Evolutionary conservation across 257 asterid species (phyloP).

Genomic region (Primulina huaijiensis): DNA sequence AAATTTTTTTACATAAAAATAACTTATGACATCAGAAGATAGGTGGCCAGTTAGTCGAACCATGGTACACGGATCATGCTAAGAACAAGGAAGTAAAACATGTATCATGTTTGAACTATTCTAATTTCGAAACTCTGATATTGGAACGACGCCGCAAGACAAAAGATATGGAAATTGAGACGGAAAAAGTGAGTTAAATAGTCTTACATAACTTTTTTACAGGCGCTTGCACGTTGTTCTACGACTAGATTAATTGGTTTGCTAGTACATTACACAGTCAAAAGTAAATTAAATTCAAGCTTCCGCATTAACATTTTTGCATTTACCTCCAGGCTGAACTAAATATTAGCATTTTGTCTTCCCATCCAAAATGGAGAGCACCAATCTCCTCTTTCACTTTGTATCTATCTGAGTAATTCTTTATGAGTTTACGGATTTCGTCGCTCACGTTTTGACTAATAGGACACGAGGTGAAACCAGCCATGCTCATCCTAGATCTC

Average conservation of each 20-base stretch:
- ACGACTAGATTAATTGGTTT: not conserved
- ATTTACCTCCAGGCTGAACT: conserved; percentile 76
- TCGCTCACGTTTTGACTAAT: conserved; percentile 53
- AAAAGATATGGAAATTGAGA: not conserved
- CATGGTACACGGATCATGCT: too few relatives aligned
- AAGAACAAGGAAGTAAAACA: too few relatives aligned
- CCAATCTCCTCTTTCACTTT: conserved; percentile 66
- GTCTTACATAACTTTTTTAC: too few relatives aligned
- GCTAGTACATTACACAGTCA: not conserved
- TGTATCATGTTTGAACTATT: too few relatives aligned
- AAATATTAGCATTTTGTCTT: conserved; percentile 49
- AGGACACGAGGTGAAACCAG: conserved; percentile 68
- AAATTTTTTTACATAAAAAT: too few relatives aligned
- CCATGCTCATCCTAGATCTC: conserved; percentile 98
- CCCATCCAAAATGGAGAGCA: conserved; percentile 92
- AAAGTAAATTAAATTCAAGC: not conserved
- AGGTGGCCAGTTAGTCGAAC: too few relatives aligned
- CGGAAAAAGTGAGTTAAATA: not conserved
- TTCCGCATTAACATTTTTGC: not conserved
- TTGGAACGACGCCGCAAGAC: too few relatives aligned
- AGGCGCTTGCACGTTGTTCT: too few relatives aligned
- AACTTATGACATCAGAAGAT: too few relatives aligned
- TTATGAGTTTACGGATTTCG: conserved; percentile 57
- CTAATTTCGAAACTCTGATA: too few relatives aligned
- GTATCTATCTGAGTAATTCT: conserved; percentile 64